Evolutionary conservation across 2,329 filamentous ascomycete species (phyloP), one percentile per base, ranked within the genome.

Genomic region (Stagonosporopsis cucurbitacearum): DNA sequence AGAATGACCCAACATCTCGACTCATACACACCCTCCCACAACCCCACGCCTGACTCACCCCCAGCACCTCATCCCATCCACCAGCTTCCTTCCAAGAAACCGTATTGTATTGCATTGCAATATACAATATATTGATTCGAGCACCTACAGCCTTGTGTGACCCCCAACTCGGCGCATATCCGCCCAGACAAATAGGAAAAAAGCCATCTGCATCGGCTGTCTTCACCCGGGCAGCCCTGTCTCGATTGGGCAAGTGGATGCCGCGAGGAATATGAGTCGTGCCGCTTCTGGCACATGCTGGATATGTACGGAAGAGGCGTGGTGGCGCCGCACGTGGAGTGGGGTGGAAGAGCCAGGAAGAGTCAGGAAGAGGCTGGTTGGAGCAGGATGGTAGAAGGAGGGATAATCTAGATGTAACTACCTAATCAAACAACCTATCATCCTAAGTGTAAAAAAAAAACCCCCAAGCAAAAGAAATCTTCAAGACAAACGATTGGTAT

Each of bases 401-500:
- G n/a, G n/a, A n/a, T n/a, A n/a, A n/a, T n/a, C n/a, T n/a, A n/a
- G n/a, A n/a, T n/a, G n/a, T n/a, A n/a, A n/a, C n/a, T n/a, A n/a
- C n/a, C n/a, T n/a, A n/a, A n/a, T n/a, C n/a, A n/a, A n/a, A n/a
- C n/a, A n/a, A n/a, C n/a, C n/a, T n/a, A n/a, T n/a, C n/a, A n/a
- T n/a, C n/a, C n/a, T n/a, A n/a, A n/a, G n/a, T n/a, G n/a, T n/a
- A n/a, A n/a, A n/a, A n/a, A n/a, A n/a, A n/a, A n/a, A n/a, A n/a
- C n/a, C n/a, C n/a, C n/a, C n/a, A n/a, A n/a, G n/a, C n/a, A n/a
- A n/a, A n/a, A n/a, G n/a, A n/a, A n/a, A n/a, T n/a, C n/a, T n/a
- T n/a, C n/a, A n/a, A n/a, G n/a, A n/a, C n/a, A n/a, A 49, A 25
- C 25, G 32, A 56, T 48, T 17, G 37, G 43, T 51, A 52, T 57